Conservation (phyloP, 2,329 filamentous ascomycete species). For the Neofusicoccum kwambonambiense region DNA sequence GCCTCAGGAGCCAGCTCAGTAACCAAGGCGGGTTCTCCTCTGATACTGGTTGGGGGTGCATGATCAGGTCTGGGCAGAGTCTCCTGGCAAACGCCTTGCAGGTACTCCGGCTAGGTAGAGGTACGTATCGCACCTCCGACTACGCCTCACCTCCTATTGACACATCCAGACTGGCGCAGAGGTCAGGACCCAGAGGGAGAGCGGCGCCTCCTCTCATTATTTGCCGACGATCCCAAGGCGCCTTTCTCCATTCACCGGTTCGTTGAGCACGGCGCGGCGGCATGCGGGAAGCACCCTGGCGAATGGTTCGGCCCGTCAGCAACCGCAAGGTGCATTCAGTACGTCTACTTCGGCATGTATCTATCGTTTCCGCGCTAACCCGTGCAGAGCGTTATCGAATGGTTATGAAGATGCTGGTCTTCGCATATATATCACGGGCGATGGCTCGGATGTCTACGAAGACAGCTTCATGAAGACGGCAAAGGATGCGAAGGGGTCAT, state of each 20-base stretch:
- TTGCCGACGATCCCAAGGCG: constrained; percentile 81
- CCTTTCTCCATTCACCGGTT: constrained; percentile 96
- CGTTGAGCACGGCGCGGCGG: constrained; percentile 78
- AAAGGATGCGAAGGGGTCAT: constrained; percentile 61
- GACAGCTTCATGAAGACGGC: constrained; percentile 81
- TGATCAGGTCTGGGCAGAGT: constrained; percentile 96
- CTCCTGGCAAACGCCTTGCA: constrained; percentile 83
- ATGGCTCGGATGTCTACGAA: constrained; percentile 90
- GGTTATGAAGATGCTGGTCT: constrained; percentile 62
- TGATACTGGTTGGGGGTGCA: constrained; percentile 96
- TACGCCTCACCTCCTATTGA: neutral
- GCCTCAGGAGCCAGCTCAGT: constrained; percentile 71
- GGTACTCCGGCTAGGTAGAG: constrained; percentile 72
- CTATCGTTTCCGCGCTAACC: constrained; percentile 8
- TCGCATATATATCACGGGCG: constrained; percentile 83
- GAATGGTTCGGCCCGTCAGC: constrained; percentile 99
- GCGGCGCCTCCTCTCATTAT: constrained; percentile 70
- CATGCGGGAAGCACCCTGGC: constrained; percentile 91
- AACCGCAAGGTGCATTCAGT: constrained; percentile 92
- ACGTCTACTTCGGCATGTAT: constrained; percentile 37
- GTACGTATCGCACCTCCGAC: constrained; percentile 44
- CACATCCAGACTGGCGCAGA: constrained; percentile 68
- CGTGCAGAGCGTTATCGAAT: constrained; percentile 68
- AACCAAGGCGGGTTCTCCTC: constrained; percentile 83
- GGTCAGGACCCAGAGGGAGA: constrained; percentile 61